Evolutionary conservation across 495 filamentous ascomycete genomes (phyloP).

Genomic region (Evansstolkia leycettana): DNA sequence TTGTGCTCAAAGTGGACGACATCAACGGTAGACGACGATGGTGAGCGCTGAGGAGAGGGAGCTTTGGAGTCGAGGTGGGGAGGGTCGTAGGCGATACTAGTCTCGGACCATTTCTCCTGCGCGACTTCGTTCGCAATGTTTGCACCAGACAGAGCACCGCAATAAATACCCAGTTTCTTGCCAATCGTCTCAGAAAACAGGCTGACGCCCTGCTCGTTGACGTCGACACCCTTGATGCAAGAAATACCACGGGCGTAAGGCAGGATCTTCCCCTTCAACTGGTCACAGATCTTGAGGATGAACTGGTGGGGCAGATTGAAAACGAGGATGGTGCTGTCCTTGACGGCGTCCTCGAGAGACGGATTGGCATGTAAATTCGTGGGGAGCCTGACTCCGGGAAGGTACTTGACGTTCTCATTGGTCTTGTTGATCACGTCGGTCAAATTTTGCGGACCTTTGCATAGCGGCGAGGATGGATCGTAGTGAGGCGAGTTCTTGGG

Average conservation of each 20-base stretch:
- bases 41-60: slow-evolving; percentile 48
- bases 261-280: slow-evolving; percentile 76
- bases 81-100: slow-evolving; percentile 91
- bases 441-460: slow-evolving; percentile 64
- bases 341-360: slow-evolving; percentile 68
- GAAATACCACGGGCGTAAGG: slow-evolving; percentile 90
- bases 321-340: slow-evolving; percentile 73
- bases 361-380: slow-evolving; percentile 82
- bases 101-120: slow-evolving; percentile 89
- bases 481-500: slow-evolving; percentile 51
- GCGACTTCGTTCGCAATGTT: slow-evolving; percentile 97
- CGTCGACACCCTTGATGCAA: slow-evolving; percentile 96
- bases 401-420: slow-evolving; percentile 98
- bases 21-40: slow-evolving; percentile 44
- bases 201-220: slow-evolving; percentile 64
- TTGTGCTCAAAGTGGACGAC: slow-evolving; percentile 52
- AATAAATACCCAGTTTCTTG: slow-evolving; percentile 83
- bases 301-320: slow-evolving; percentile 99
- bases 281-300: slow-evolving; percentile 73
- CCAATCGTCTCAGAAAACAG: slow-evolving; percentile 96
- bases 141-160: slow-evolving; percentile 87
- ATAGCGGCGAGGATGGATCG: slow-evolving; percentile 38
- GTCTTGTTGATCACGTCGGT: slow-evolving; percentile 79
- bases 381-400: slow-evolving; percentile 74
- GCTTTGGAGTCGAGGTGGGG: slow-evolving; percentile 68